phyloP scores from a whole-genome alignment of 768 basidiomycete genomes.

The Termitomyces sp. region DNA sequence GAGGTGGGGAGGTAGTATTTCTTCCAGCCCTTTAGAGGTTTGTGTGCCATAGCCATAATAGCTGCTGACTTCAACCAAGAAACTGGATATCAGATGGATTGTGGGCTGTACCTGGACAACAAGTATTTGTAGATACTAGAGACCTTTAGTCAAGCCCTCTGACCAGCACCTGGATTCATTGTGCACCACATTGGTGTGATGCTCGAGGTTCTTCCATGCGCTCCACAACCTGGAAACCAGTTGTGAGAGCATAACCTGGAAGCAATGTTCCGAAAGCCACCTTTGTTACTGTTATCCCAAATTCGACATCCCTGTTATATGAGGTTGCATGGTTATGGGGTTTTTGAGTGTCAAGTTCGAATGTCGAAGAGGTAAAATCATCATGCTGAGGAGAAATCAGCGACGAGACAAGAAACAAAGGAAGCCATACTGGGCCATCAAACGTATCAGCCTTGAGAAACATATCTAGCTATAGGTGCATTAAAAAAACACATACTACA shows the following conservation, averaged over 20 bases:
- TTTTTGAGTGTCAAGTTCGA: slow-evolving; percentile 10
- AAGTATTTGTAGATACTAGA: too few species aligned
- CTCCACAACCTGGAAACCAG: slow-evolving; percentile 8
- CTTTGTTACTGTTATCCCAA: slow-evolving; percentile 15
- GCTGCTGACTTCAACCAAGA: too few species aligned
- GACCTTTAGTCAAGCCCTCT: too few species aligned
- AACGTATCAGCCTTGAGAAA: slow-evolving; percentile 2
- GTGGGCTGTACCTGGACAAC: too few species aligned
- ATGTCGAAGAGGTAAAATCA: slow-evolving; percentile 4
- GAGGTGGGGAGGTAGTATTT: too few species aligned
- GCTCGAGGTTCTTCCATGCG: slow-evolving; percentile 9
- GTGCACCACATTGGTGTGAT: background rate
- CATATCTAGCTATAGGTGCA: background rate
- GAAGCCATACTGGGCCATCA: background rate
- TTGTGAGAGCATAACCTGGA: background rate
- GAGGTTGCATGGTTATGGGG: slow-evolving; percentile 4
- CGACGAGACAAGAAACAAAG: background rate
- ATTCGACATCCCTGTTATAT: slow-evolving; percentile 9
- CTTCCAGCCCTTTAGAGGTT: too few species aligned
- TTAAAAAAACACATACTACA: too few species aligned
- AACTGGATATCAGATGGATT: too few species aligned
- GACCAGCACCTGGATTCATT: background rate
- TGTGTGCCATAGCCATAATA: too few species aligned
- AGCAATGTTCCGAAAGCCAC: background rate
- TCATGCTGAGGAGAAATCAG: background rate